Percentiles rank a stretch among this genome's conserved stretches.
Evolutionary conservation across 371 early-diverging fungal species (phyloP).

Genomic region (Rhizomucor miehei): DNA sequence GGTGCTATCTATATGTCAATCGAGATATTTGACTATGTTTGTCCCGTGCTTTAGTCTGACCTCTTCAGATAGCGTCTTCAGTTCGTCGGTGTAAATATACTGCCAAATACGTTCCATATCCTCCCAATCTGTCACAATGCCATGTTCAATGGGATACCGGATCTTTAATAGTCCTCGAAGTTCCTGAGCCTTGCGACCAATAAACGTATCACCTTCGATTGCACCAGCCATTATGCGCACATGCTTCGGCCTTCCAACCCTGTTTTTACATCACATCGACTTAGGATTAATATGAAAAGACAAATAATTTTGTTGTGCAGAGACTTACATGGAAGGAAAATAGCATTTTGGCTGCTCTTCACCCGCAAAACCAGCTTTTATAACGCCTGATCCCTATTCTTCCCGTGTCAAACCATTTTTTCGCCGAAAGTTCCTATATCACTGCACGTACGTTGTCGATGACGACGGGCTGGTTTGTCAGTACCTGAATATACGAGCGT

Average conservation of each 20-base stretch:
- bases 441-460: conserved; percentile 62
- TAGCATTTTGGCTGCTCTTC: conserved; percentile 92
- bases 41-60: conserved; percentile 36
- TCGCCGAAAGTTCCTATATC: conserved; percentile 1
- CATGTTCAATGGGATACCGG: conserved; percentile 95
- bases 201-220: conserved; percentile 90
- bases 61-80: conserved; percentile 92
- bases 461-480: conserved; percentile 90
- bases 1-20: conserved; percentile 61
- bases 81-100: conserved; percentile 90
- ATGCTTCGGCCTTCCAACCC: conserved; percentile 94
- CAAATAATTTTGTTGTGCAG: not conserved
- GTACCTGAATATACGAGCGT: conserved; percentile 44
- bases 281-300: not conserved
- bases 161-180: conserved; percentile 88
- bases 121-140: conserved; percentile 94
- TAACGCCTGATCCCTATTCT: conserved; percentile 83
- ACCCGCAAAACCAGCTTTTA: conserved; percentile 98
- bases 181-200: conserved; percentile 93
- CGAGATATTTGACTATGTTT: not conserved
- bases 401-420: not conserved
- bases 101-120: conserved; percentile 98
- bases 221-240: conserved; percentile 96
- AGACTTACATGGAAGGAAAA: conserved; percentile 71
- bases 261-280: not conserved